Base-by-base conservation (phyloP, 208 protist species). In the Leishmania arabica region DNA sequence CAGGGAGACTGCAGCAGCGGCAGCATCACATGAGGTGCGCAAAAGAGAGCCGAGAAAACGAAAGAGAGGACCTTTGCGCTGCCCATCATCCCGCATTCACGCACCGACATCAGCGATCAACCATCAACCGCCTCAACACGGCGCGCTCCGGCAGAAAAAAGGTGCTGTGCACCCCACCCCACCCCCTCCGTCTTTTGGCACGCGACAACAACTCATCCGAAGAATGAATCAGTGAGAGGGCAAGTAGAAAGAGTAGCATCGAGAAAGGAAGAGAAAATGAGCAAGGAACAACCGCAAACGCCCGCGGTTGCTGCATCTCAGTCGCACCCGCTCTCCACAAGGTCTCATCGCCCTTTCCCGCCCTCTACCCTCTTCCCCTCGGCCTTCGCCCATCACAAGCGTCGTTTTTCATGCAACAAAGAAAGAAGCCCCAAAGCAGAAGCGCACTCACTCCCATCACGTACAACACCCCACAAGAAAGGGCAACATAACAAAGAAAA, bases 141-240 rank as follows among this genome's bases (percentile, higher is more conserved):
- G 68, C 45, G 45, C 21, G 27, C 37, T 53, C 68, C 68, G 8
- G 42, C 68, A 73, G 68, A 34, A 31, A 73, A 73, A 73, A 53
- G 40, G 42, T 31, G 27, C 68, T 4, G 40, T 4, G 13, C 24
- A 9, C 49, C 51, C 51, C 51, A 54, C 17, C 15, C 51, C 13
- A 53, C 8, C 45, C 40, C 49, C 54, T 53, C 68, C 68, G 68
- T 53, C 45, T 17, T 17, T n/a, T 4, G 13, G 17, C 37, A n/a
- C 68, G 27, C 45, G 27, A 51, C 13, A 17, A 31, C 13, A 13
- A 53, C 19, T 49, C 27, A 49, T 45, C 21, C 13, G 27, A 73
- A 51, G 68, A 49, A 75, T 58, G 34, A 60, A 79, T 56, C 47
- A 68, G 68, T 42, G n/a, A 75, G 51, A n/a, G 42, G n/a, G n/a